These are phyloP conservation scores for Colletotrichum shisoi DNA, from an alignment of 2,329 filamentous ascomycete species.

Conservation along the genomic window DNA sequence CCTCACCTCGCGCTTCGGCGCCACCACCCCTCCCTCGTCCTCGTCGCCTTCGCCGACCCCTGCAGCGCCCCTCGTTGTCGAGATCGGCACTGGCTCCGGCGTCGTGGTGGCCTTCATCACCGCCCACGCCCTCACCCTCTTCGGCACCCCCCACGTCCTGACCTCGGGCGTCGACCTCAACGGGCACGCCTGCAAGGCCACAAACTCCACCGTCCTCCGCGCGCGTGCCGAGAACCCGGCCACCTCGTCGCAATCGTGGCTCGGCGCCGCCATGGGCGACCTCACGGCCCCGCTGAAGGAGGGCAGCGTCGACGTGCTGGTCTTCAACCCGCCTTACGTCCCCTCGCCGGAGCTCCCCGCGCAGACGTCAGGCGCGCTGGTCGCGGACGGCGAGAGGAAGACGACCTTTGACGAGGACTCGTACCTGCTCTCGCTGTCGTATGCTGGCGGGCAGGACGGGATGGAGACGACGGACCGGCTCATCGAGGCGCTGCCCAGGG, in stretches of 20 bases:
- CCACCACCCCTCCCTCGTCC: background rate
- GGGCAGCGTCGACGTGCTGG: conserved; percentile 76
- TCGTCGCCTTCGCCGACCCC: background rate
- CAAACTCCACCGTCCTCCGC: conserved; percentile 70
- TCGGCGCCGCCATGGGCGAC: conserved; percentile 75
- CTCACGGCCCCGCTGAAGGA: conserved; percentile 68
- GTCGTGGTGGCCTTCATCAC: conserved; percentile 90
- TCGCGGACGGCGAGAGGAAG: conserved; percentile 43
- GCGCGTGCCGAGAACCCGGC: conserved; percentile 49
- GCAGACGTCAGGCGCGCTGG: conserved; percentile 25
- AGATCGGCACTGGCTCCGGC: conserved; percentile 90
- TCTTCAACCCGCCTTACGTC: conserved; percentile 98
- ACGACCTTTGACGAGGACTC: conserved; percentile 79
- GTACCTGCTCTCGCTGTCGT: conserved; percentile 82
- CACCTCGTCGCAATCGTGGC: conserved; percentile 59
- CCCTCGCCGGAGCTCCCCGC: conserved; percentile 79
- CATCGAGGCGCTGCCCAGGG: conserved; percentile 70
- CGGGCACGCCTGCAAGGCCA: conserved; percentile 79
- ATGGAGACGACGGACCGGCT: conserved; percentile 93
- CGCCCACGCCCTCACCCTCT: conserved; percentile 75
- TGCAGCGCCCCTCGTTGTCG: conserved; percentile 71
- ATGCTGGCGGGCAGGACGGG: conserved; percentile 86
- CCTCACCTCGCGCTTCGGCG: conserved; percentile 68
- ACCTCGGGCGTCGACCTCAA: conserved; percentile 87
- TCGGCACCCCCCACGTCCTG: conserved; percentile 74